Evolutionary conservation across 148 eudicot genomes (phyloP).

Genomic region (Camellia granthamiana): DNA sequence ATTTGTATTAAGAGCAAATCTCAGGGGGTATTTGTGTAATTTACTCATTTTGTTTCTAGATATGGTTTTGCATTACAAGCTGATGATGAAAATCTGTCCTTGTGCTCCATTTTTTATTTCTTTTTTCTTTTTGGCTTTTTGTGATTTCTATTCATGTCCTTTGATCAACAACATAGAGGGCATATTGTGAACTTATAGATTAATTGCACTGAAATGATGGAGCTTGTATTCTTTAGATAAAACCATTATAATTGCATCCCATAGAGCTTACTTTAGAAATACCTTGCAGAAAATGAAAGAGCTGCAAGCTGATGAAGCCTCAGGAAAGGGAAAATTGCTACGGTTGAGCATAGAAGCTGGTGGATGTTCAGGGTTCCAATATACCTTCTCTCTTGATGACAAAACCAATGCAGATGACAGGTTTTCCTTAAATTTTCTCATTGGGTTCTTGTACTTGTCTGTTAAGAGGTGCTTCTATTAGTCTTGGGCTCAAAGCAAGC

Average conservation of each 20-base stretch:
- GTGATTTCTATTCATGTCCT: background rate
- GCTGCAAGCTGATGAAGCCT: constrained; percentile 65
- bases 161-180: background rate
- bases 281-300: constrained; percentile 76
- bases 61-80: too few relatives aligned
- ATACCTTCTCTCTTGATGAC: constrained; percentile 76
- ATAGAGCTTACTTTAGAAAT: constrained; percentile 15
- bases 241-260: background rate
- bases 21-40: too few relatives aligned
- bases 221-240: background rate
- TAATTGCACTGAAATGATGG: background rate
- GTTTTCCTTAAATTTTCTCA: constrained; percentile 23
- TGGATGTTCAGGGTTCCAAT: constrained; percentile 98
- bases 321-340: constrained; percentile 54
- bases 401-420: constrained; percentile 74
- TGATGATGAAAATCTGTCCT: too few relatives aligned
- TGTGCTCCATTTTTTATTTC: background rate
- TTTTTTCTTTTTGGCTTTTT: background rate
- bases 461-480: background rate
- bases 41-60: too few relatives aligned
- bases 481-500: background rate
- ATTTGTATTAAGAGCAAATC: too few relatives aligned
- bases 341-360: constrained; percentile 97
- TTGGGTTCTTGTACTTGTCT: background rate
- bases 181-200: background rate